Conservation (phyloP, 768 basidiomycete genomes). For the Agaricus blazei region DNA sequence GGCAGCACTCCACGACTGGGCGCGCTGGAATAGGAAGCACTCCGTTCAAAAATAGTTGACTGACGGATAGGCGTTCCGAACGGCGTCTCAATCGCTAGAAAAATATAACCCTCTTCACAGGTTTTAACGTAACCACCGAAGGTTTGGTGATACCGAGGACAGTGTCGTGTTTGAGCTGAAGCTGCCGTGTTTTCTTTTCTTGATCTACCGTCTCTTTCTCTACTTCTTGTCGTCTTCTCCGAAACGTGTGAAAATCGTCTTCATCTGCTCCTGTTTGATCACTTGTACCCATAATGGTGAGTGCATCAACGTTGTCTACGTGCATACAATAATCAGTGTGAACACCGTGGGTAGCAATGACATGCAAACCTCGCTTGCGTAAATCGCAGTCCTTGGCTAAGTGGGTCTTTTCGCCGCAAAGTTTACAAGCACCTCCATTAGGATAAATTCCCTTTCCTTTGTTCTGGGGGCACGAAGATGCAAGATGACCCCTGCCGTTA, state of each 20-base stretch:
- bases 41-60: too few relatives aligned
- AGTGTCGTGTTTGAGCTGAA: not conserved
- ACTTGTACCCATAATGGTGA: constrained; percentile 37
- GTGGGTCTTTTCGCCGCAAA: constrained; percentile 83
- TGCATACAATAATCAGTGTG: constrained; percentile 1
- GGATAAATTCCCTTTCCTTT: constrained; percentile 80
- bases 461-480: constrained; percentile 79
- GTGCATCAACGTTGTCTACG: constrained; percentile 30
- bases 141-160: not conserved
- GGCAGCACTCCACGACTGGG: too few relatives aligned
- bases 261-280: constrained; percentile 79
- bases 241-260: constrained; percentile 87
- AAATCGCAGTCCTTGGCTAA: constrained; percentile 79
- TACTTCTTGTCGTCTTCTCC: constrained; percentile 55
- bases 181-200: not conserved
- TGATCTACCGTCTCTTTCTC: constrained; percentile 42
- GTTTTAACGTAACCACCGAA: not conserved
- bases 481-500: constrained; percentile 77
- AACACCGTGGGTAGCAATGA: not conserved
- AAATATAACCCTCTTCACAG: not conserved
- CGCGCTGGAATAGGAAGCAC: too few relatives aligned
- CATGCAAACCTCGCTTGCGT: constrained; percentile 46
- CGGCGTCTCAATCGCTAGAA: not conserved
- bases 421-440: constrained; percentile 85
- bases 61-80: too few relatives aligned